Base-by-base conservation (phyloP, 495 filamentous ascomycete species). In the Penicillium soppii region DNA sequence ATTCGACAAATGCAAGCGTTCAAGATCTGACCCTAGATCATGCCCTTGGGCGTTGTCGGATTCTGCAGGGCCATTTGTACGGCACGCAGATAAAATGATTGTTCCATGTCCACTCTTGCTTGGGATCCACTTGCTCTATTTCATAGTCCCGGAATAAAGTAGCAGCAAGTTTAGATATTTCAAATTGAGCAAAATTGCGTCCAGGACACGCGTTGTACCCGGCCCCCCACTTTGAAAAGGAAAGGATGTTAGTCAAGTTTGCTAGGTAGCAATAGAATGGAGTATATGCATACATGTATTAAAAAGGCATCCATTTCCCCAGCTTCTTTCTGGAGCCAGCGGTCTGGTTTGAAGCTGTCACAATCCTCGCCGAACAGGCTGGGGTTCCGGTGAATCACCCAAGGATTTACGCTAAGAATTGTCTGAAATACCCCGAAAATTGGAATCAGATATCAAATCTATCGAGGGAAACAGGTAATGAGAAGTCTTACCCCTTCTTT, bases 151-250 rank as follows among this genome's bases (percentile, higher is more conserved):
- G 62, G 12, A 74, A 45, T 9, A 77, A 19, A 0, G 67, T 74
- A 3, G 71, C 61, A 1, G 62, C 42, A 9, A 74, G 54, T 54
- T 78, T 81, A 17, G 44, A 61, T 16, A 81, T 46, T 52, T 81
- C 71, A 12, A 78, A 69, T 19, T 69, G 63, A 10, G 77, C 77
- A n/a, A 78, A 50, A 32, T 78, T 65, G 8, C 65, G 63, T 1
- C 75, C 75, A 0, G 71, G 74, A 37, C 74, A 80, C 19, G 56
- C 50, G 27, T 65, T 71, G 50, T 73, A 80, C 5, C 75, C 75
- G 0, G 62, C 58, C 15, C 70, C 72, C 55, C 68, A 79, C 69
- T 75, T 37, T 27, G 39, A 27, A 7, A 9, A 10, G 15, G 3
- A 35, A n/a, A n/a, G n/a, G n/a, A n/a, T 30, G 10, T 50, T 26